A percentile compares a stretch with the other conserved stretches of the same genome.
phyloP scores from a whole-genome alignment of 768 basidiomycete genomes.

The Serpula lacrymans region DNA sequence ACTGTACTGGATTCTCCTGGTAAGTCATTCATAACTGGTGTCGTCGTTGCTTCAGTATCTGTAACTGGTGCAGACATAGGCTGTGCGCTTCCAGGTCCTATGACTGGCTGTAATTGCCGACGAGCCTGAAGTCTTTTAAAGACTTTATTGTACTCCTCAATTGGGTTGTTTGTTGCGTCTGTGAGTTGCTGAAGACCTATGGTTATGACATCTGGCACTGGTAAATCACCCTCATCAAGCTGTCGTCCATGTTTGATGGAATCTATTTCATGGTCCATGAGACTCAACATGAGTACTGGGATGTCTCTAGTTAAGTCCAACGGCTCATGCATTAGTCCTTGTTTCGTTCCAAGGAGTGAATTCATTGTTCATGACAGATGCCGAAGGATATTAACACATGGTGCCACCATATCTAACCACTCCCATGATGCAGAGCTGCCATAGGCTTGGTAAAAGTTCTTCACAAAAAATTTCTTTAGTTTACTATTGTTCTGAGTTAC shows the following conservation, averaged over 20 bases:
- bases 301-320: conserved; percentile 28
- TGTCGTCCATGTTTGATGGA: conserved; percentile 11
- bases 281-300: conserved; percentile 15
- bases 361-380: conserved; percentile 22
- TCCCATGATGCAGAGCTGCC: conserved; percentile 12
- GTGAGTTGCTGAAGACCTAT: conserved; percentile 9
- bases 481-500: no score
- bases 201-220: conserved; percentile 14
- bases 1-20: no score
- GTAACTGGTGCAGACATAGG: no score
- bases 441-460: conserved; percentile 6
- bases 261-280: conserved; percentile 20
- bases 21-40: no score
- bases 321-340: conserved; percentile 26
- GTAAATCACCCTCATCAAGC: conserved; percentile 13
- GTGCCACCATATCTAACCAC: conserved; percentile 11
- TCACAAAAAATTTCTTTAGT: no score
- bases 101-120: conserved; percentile 5
- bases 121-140: conserved; percentile 17
- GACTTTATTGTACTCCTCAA: conserved; percentile 11
- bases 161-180: conserved; percentile 7
- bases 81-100: no score
- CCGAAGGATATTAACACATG: conserved; percentile 21
- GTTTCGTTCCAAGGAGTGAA: conserved; percentile 20
- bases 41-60: no score